Conservation (phyloP, 148 eudicot genomes). For the Vaccinium macrocarpon region DNA sequence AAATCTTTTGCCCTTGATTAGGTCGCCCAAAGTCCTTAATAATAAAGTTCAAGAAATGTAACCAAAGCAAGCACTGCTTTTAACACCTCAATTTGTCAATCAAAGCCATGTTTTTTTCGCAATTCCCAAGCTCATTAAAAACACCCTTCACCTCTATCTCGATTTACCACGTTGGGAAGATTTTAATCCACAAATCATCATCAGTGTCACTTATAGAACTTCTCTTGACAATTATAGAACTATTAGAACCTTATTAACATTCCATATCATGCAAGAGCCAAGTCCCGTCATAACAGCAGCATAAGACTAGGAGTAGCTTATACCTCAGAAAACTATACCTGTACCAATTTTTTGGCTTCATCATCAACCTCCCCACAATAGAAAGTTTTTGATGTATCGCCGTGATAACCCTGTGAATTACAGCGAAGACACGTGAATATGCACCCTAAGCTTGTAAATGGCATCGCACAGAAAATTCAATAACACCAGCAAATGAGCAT, state of each 20-base stretch:
- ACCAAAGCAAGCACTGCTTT: background rate
- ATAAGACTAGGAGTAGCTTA: background rate
- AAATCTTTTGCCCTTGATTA: background rate
- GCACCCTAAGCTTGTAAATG: background rate
- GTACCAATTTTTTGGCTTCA: constrained; percentile 74
- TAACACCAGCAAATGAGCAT: background rate
- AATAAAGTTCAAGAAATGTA: background rate
- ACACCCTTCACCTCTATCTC: background rate
- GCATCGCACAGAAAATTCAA: background rate
- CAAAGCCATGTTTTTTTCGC: background rate
- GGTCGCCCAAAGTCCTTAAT: background rate
- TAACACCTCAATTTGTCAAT: background rate
- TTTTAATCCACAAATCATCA: background rate
- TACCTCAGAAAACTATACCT: constrained; percentile 41
- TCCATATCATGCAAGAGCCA: background rate
- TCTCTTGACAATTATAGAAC: background rate
- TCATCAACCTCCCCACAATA: constrained; percentile 84
- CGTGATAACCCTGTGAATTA: constrained; percentile 85
- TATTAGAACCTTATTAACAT: background rate
- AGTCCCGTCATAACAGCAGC: background rate
- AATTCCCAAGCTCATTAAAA: background rate
- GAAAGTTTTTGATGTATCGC: constrained; percentile 91
- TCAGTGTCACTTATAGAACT: background rate
- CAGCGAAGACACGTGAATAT: constrained; percentile 17
- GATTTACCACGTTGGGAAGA: background rate